Base-by-base conservation (phyloP, 2,329 filamentous ascomycete genomes). In the Colletotrichum graminicola region DNA sequence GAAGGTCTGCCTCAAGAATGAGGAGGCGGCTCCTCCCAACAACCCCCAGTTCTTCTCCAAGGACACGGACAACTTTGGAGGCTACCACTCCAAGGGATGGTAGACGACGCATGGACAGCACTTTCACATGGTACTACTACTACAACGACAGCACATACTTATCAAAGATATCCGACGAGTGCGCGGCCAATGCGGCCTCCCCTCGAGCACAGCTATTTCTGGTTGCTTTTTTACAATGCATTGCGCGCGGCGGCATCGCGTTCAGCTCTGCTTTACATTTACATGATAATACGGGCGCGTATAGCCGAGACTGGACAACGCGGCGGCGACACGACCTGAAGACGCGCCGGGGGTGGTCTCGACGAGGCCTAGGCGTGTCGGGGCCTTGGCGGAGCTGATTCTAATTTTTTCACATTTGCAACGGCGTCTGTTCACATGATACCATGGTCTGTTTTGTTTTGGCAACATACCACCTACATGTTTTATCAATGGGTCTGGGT, bases 21-120 rank as follows among this genome's bases (percentile, higher is more conserved):
- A 83, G 82, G 92, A 84, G 77, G 86, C 87, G 77, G 86, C 87
- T 73, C 92, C 92, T 77, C 89, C 91, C 76, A 90, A 87, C 77
- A 90, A 87, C 77, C 96, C 96, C 80, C 91, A 96, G 77, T 96
- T 94, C 82, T 94, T 97, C 77, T 90, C 92, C 78, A 90, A 92
- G 79, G 94, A 94, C 55, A 89, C 93, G n/a, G 64, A 71, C 52
- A 71, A 71, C 64, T 84, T 86, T 62, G 90, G 90, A 79, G 93
- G 94, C 77, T 97, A 96, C 82, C 92, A 97, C 80, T 88, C 91
- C 74, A 93, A 94, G 80, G 94, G 94, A 77, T 97, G 94, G 94
- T 97, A 89, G 55, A 68, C 2, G 26, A 47, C 8, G 52, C 23
- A 51, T 21, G 52, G 23, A 54, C 43, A 47, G n/a, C 41, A n/a